Percentiles rank a stretch among this genome's conserved stretches.
Evolutionary conservation across 2,329 filamentous ascomycete species (phyloP).

Genomic region (Cercospora zeina): DNA sequence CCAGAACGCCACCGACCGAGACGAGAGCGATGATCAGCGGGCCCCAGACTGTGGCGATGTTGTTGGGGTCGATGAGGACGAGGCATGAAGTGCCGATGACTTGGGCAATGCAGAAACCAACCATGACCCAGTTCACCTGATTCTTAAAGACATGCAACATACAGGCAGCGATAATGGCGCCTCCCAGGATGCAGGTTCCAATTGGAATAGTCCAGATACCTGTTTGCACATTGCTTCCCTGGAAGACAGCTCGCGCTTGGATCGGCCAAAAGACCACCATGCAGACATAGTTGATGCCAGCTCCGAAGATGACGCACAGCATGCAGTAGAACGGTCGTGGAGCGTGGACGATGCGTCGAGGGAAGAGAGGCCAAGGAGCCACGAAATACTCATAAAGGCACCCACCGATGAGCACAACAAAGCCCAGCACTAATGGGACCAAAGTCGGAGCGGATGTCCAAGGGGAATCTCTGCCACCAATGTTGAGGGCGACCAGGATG

Average conservation of each 20-base stretch:
- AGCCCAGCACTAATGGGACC: slow-evolving; percentile 1
- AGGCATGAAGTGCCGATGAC: background rate
- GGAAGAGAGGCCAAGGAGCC: slow-evolving; percentile 4
- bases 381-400: slow-evolving; percentile 1
- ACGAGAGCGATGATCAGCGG: slow-evolving; percentile 8
- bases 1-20: slow-evolving; percentile 11
- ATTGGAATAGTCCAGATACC: background rate
- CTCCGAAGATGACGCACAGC: slow-evolving; percentile 9
- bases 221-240: background rate
- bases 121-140: slow-evolving; percentile 6
- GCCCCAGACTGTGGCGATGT: slow-evolving; percentile 4
- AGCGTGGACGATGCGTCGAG: slow-evolving; percentile 3
- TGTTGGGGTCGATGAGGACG: slow-evolving; percentile 6
- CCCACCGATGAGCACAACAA: slow-evolving; percentile 1
- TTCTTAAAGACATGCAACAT: slow-evolving; percentile 3
- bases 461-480: background rate
- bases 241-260: background rate
- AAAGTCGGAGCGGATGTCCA: background rate
- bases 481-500: background rate
- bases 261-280: slow-evolving; percentile 6
- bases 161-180: background rate
- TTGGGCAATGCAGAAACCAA: background rate
- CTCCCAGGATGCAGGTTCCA: slow-evolving; percentile 1
- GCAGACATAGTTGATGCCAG: slow-evolving; percentile 9
- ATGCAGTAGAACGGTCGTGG: background rate